These are phyloP conservation scores for Fusarium torulosum DNA, from an alignment of 2,329 filamentous ascomycete genomes.

Conservation along the genomic window DNA sequence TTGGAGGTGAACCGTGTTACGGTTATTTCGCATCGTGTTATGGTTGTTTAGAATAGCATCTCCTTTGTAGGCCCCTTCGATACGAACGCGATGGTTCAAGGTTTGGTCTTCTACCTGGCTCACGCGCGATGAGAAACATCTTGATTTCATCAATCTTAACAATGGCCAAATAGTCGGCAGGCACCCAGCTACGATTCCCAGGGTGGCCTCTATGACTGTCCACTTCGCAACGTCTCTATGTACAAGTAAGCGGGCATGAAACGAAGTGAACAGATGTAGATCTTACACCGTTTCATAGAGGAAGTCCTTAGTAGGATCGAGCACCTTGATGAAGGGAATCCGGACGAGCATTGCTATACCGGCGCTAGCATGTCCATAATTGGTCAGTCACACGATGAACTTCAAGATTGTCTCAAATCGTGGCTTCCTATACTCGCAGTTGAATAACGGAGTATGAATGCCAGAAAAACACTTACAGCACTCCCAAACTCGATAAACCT, in stretches of 20 bases:
- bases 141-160: too few relatives aligned
- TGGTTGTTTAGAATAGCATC: too few relatives aligned
- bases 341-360: background rate
- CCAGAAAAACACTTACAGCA: background rate
- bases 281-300: constrained; percentile 12
- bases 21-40: too few relatives aligned
- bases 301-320: constrained; percentile 1
- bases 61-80: too few relatives aligned
- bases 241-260: background rate
- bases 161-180: too few relatives aligned
- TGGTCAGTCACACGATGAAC: constrained; percentile 1
- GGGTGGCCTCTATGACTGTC: background rate
- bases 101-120: too few relatives aligned
- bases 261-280: background rate
- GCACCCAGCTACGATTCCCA: too few relatives aligned
- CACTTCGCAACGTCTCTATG: constrained; percentile 4
- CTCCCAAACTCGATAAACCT: background rate
- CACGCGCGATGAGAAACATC: too few relatives aligned
- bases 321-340: background rate
- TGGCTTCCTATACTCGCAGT: background rate
- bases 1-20: too few relatives aligned
- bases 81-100: too few relatives aligned
- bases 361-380: background rate
- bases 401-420: background rate
- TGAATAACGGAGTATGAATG: background rate